Evolutionary conservation across 306 rosid species (phyloP), one percentile per base, ranked within the genome.

Genomic region (Biancaea sappan): DNA sequence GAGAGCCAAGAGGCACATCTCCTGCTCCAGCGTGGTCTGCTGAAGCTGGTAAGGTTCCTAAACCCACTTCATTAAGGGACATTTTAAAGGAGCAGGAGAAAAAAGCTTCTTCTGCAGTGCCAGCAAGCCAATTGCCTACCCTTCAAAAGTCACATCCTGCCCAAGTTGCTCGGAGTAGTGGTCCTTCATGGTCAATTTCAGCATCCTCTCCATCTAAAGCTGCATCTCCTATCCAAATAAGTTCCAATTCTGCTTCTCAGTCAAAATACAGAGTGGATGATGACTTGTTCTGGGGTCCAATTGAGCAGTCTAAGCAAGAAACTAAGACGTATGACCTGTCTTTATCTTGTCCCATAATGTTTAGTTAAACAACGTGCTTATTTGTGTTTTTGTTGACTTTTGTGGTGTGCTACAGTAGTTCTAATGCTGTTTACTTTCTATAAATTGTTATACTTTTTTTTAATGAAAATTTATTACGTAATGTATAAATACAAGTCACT

Each of bases 201-300:
- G 89, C 91, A 31, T 84, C 94, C 44, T 88, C 97, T 77, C 94
- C 98, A 16, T 82, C 92, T 5, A 86, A 88, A 72, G 81, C 85
- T 51, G 88, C 92, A 44, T 79, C 97, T 53, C 92, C 91, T 13
- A 86, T 82, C 60, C 88, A 59, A 73, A 86, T 82, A 31, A 79
- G 66, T 73, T 69, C 88, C 4, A 78, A 72, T 48, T 59, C 90
- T 65, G 69, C 74, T 25, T 77, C 91, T 38, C 93, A 89, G 72
- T 81, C 94, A 46, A 91, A 77, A 73, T 59, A 73, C 78, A 90
- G 82, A 79, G 96, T 79, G 37, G 98, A 94, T 4, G 98, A 94
- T 80, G 98, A 94, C 74, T 79, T 94, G 77, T 94, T 94, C 71
- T 94, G 98, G 98, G 98, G 98, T 40, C 94, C 97, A 68, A 65